phyloP scores from a whole-genome alignment of 345 rosid genomes.

The Corchorus capsularis region DNA sequence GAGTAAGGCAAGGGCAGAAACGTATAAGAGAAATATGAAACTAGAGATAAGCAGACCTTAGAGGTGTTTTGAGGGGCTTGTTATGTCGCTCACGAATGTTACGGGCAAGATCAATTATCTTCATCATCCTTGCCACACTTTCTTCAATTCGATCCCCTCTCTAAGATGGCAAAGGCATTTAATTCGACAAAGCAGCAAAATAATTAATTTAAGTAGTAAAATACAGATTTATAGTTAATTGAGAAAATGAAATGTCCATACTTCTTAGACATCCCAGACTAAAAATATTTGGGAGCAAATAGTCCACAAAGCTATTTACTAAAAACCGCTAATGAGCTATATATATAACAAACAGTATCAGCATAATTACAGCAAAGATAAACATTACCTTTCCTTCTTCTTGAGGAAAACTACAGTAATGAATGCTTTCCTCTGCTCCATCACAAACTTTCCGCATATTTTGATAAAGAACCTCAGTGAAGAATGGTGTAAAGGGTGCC shows the following conservation, averaged over 20 bases:
- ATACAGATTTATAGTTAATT: not conserved
- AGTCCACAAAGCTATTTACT: not conserved
- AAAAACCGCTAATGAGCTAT: not conserved
- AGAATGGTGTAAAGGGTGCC: slow-evolving; percentile 99
- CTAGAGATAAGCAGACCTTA: slow-evolving; percentile 51
- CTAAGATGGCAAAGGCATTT: slow-evolving; percentile 40
- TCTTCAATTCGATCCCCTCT: slow-evolving; percentile 82
- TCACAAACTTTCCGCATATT: slow-evolving; percentile 78
- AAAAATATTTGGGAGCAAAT: not conserved
- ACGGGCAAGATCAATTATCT: slow-evolving; percentile 91
- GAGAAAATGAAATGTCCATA: not conserved
- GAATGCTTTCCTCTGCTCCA: slow-evolving; percentile 85
- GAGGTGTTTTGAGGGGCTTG: slow-evolving; percentile 90
- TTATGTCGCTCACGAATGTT: slow-evolving; percentile 94
- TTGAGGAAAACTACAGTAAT: slow-evolving; percentile 79
- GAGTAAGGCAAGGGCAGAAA: slow-evolving; percentile 3
- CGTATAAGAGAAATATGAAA: slow-evolving; percentile 9
- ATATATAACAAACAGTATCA: not conserved
- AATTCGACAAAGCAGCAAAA: not conserved
- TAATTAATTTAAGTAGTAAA: not conserved
- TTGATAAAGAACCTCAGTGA: slow-evolving; percentile 91
- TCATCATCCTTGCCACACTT: slow-evolving; percentile 96
- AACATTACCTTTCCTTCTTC: slow-evolving; percentile 76
- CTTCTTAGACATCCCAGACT: not conserved
- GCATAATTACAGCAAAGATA: not conserved